Base-by-base conservation (phyloP, 192 early-diverging fungal species). In the Backusella parvicylindrica region DNA sequence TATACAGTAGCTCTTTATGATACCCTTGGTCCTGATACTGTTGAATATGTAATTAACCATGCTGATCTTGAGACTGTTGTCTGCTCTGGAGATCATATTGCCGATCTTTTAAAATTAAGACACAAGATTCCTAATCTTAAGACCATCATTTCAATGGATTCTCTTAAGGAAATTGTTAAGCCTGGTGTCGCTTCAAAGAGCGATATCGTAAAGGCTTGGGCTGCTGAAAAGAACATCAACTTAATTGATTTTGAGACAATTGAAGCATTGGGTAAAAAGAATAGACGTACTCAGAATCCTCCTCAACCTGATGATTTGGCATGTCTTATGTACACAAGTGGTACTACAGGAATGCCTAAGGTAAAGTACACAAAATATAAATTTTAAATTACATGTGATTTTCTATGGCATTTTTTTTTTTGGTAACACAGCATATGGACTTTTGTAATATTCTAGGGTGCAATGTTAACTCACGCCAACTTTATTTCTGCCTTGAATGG, bases 21-120 rank as follows among this genome's bases (percentile, higher is more conserved):
- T 77, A 95, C 95, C 21, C 86, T 98, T 16, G 97, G 94, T 64
- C 87, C 90, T 0, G 92, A 95, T 32, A 87, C 93, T 9, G 84
- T 97, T 49, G 88, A 92, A 81, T 95, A 92, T 71, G 94, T 97
- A 41, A 75, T 97, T 26, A 95, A 94, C 80, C 94, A 97, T 65
- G 86, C 95, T 11, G 95, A 95, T 41, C 84, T 93, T 64, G 81
- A 88, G 30, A 74, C 91, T 30, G 77, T 95, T n/a, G 85, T 94
- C 36, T 90, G 91, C 67, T 89, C 79, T 67, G 85, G 75, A 3
- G 87, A 89, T 64, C 85, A 86, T 70, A 75, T 89, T 38, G 79
- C 84, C 2, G 65, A 75, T 31, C 41, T 87, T 15, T 63, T 94
- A 40, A 83, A 82, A 80, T 77, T 91, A 56, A 79, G 81, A n/a